These are phyloP conservation scores for Lobulomyces angularis DNA, from an alignment of 192 early-diverging fungal species.

Conservation along the genomic window DNA sequence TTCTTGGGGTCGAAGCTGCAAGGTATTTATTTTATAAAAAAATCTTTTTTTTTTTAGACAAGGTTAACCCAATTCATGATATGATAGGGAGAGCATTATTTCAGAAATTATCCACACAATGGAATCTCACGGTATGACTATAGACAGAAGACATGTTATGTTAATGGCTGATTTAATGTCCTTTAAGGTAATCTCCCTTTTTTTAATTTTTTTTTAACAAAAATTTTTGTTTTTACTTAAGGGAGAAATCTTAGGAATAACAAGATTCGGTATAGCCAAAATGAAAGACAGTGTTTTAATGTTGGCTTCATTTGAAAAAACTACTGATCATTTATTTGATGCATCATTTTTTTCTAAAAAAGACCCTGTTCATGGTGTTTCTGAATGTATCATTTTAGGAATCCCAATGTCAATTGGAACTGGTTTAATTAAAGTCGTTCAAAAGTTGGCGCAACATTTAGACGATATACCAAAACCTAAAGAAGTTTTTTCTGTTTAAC, in stretches of 20 bases:
- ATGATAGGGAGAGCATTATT: conserved; percentile 63
- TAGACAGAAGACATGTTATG: conserved; percentile 92
- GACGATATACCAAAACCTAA: no score
- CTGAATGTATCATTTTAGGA: conserved; percentile 99
- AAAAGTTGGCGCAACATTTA: no score
- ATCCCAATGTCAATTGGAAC: conserved; percentile 94
- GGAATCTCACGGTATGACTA: conserved; percentile 78
- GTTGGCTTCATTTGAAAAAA: conserved; percentile 99
- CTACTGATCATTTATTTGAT: conserved; percentile 97
- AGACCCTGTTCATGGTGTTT: conserved; percentile 90
- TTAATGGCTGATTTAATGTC: conserved; percentile 97
- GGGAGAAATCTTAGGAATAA: conserved; percentile 97
- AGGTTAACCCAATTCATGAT: not conserved
- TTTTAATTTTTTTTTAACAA: no score
- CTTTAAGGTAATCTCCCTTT: conserved; percentile 73
- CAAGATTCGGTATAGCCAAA: conserved; percentile 96
- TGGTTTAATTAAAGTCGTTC: conserved; percentile 86
- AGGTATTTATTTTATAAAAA: conserved; percentile 22
- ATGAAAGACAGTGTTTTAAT: conserved; percentile 99
- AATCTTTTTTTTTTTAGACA: conserved; percentile 2
- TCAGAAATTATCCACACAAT: conserved; percentile 80
- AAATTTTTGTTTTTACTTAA: conserved; percentile 11
- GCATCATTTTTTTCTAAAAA: conserved; percentile 89
- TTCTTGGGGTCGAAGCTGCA: conserved; percentile 94
- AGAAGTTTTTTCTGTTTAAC: no score